Evolutionary conservation across 768 basidiomycete genomes (phyloP).

Genomic region (Tylopilus sp.): DNA sequence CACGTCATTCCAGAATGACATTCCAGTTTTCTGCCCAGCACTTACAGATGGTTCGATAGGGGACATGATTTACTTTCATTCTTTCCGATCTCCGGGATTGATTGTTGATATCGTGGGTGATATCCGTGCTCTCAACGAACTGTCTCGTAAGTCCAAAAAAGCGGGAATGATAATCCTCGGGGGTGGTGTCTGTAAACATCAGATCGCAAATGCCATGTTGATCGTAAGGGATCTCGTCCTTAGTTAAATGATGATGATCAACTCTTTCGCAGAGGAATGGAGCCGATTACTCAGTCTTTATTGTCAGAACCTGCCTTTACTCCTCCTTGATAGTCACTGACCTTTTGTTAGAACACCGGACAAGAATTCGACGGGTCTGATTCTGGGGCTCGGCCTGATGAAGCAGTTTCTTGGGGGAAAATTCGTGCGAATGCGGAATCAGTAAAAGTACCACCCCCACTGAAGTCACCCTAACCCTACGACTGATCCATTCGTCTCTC

Average conservation of each 20-base stretch:
- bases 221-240: slow-evolving; percentile 56
- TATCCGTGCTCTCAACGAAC: slow-evolving; percentile 88
- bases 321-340: background rate
- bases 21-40: slow-evolving; percentile 98
- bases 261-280: slow-evolving; percentile 75
- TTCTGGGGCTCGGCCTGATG: slow-evolving; percentile 94
- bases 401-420: slow-evolving; percentile 99
- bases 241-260: background rate
- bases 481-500: slow-evolving; percentile 3
- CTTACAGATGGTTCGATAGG: slow-evolving; percentile 97
- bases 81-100: slow-evolving; percentile 82
- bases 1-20: slow-evolving; percentile 71
- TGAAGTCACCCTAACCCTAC: background rate
- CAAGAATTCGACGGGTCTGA: slow-evolving; percentile 99
- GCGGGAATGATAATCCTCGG: slow-evolving; percentile 99
- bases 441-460: slow-evolving; percentile 56
- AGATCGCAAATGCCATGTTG: slow-evolving; percentile 99
- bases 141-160: slow-evolving; percentile 80
- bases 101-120: slow-evolving; percentile 93
- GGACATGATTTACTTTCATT: slow-evolving; percentile 99
- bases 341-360: slow-evolving; percentile 74
- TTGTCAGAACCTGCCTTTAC: slow-evolving; percentile 46
- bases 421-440: slow-evolving; percentile 82
- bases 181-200: slow-evolving; percentile 98
- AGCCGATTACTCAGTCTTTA: slow-evolving; percentile 95